Evolutionary conservation across 1,284 basidiomycete genomes (phyloP).

Genomic region (Exobasidium cylindrosporum): DNA sequence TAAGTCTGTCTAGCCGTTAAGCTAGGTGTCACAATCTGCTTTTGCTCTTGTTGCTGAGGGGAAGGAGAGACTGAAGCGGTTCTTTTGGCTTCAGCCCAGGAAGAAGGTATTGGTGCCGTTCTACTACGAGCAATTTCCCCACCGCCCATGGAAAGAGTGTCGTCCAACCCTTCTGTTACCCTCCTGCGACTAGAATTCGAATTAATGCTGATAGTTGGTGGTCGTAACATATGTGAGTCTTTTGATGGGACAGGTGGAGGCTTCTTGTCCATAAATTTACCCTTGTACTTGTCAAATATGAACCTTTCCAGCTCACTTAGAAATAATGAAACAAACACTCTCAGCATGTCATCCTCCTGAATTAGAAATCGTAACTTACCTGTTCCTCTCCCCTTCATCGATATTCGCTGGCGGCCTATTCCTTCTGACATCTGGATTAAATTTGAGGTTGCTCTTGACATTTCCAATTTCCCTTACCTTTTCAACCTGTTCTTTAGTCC

Average conservation of each 20-base stretch:
- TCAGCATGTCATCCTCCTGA: background rate
- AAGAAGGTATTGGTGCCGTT: conserved; percentile 36
- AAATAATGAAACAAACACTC: background rate
- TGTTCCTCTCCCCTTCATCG: conserved; percentile 71
- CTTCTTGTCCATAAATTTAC: conserved; percentile 33
- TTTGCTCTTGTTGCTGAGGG: conserved; percentile 13
- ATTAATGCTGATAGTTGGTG: background rate
- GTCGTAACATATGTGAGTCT: conserved; percentile 13
- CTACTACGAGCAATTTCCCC: conserved; percentile 28
- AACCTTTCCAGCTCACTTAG: conserved; percentile 74
- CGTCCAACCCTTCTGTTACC: background rate
- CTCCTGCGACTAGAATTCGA: background rate
- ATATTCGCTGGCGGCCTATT: conserved; percentile 75
- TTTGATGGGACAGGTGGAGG: conserved; percentile 41
- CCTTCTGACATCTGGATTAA: conserved; percentile 71
- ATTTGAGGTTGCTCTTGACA: conserved; percentile 68
- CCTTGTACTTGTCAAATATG: conserved; percentile 66
- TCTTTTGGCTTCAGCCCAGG: conserved; percentile 34
- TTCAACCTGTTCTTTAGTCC: conserved; percentile 78
- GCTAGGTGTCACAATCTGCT: background rate
- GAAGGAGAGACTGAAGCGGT: conserved; percentile 13
- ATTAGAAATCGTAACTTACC: conserved; percentile 37
- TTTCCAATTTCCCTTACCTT: conserved; percentile 75
- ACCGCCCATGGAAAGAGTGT: conserved; percentile 14
- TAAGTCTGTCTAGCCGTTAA: background rate